phyloP scores from a whole-genome alignment of 306 rosid genomes.

The Vicia sativa region DNA sequence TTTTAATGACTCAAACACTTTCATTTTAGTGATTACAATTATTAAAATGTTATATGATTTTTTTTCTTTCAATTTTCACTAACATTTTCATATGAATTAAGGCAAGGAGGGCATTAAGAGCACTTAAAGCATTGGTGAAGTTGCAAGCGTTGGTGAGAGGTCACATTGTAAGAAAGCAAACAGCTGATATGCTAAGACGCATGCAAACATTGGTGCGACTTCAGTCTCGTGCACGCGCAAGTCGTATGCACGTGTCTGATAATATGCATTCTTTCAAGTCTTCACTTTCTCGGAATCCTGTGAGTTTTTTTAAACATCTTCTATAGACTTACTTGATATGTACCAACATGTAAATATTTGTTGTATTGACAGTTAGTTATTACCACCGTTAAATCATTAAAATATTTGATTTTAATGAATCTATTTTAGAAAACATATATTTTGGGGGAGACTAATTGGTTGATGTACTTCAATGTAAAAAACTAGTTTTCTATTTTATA shows the following conservation, averaged over 20 bases:
- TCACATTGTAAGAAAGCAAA: conserved; percentile 87
- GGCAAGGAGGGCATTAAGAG: conserved; percentile 96
- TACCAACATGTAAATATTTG: too few relatives aligned
- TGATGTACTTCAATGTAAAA: too few relatives aligned
- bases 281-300: conserved; percentile 55
- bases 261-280: conserved; percentile 57
- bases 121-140: conserved; percentile 90
- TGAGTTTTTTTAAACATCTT: conserved; percentile 38
- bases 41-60: not conserved
- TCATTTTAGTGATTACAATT: conserved; percentile 1
- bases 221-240: conserved; percentile 78
- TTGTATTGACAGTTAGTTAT: too few relatives aligned
- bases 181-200: conserved; percentile 84
- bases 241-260: conserved; percentile 59
- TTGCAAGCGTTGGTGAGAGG: conserved; percentile 95
- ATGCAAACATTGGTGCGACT: conserved; percentile 91
- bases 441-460: too few relatives aligned
- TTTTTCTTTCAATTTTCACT: not conserved
- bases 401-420: too few relatives aligned
- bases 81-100: conserved; percentile 38
- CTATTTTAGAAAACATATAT: too few relatives aligned
- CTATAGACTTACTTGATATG: too few relatives aligned
- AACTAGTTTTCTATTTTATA: too few relatives aligned
- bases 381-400: too few relatives aligned
- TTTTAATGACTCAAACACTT: not conserved